These are phyloP conservation scores for Sarocladium strictum DNA, from an alignment of 2,329 filamentous ascomycete species.

Conservation along the genomic window DNA sequence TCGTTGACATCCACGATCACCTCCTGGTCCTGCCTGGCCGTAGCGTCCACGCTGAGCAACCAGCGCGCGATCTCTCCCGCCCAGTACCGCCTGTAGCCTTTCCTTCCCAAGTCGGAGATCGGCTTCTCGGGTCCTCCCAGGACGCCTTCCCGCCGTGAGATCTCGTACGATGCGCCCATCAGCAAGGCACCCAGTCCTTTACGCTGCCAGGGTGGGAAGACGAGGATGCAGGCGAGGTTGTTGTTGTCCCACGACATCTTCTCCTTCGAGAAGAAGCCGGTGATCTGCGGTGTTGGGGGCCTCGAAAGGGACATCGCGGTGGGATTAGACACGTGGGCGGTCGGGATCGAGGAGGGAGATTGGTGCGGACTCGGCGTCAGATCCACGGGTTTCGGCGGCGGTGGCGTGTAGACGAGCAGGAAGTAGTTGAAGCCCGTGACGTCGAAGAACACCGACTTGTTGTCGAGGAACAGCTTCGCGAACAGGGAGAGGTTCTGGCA, in stretches of 20 bases:
- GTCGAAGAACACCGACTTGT: constrained; percentile 98
- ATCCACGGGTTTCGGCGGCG: constrained; percentile 15
- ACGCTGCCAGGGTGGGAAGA: constrained; percentile 93
- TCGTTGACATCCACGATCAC: constrained; percentile 60
- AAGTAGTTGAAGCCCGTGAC: constrained; percentile 94
- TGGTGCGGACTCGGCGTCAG: constrained; percentile 10
- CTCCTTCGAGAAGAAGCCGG: constrained; percentile 98
- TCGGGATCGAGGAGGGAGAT: constrained; percentile 9
- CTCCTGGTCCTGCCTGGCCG: constrained; percentile 22
- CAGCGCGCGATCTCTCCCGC: constrained; percentile 74
- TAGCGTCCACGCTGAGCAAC: constrained; percentile 38
- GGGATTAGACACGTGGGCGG: constrained; percentile 8
- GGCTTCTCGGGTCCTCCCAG: constrained; percentile 93
- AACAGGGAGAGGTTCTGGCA: constrained; percentile 95
- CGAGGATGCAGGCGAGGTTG: constrained; percentile 90
- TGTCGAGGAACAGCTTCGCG: constrained; percentile 94
- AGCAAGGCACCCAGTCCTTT: constrained; percentile 82
- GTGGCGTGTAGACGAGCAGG: constrained; percentile 68
- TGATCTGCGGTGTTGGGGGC: constrained; percentile 45
- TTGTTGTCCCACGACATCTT: constrained; percentile 99
- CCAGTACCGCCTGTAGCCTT: constrained; percentile 84
- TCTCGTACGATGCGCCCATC: constrained; percentile 90
- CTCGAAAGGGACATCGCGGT: constrained; percentile 9
- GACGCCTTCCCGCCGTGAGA: constrained; percentile 75
- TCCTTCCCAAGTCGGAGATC: constrained; percentile 76